Base-by-base conservation (phyloP, 148 eudicot genomes). In the Fallopia convolvulus region DNA sequence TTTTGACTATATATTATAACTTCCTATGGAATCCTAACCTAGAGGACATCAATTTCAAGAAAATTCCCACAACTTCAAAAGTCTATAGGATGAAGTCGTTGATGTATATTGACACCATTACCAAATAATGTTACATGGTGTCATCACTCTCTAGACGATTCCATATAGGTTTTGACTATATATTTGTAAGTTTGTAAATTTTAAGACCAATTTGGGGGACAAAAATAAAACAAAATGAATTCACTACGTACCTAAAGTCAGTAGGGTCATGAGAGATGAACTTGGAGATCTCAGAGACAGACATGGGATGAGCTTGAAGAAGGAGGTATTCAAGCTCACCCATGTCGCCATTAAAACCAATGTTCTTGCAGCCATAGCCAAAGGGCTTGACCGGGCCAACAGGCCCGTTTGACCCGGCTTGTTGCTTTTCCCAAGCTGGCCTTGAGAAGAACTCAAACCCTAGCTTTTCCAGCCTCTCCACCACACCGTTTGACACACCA, bases 321-420 rank as follows among this genome's bases (percentile, higher is more conserved):
- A 89, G 87, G 46, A 89, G 77, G 65, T 87, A 89, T 41, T 89
- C 92, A 36, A 89, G 75, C 90, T 89, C 85, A 18, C 92, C 90
- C 10, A 87, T 77, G 46, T 89, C 92, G 4, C 89, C 89, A 78
- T 83, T 89, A 8, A 13, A 72, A 47, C 92, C 92, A 74, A 89
- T 87, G 41, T 74, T 83, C 80, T 87, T 87, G 78, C 79, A 84
- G 1, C 92, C 92, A 76, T 87, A 89, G 17, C 92, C 90, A 78
- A 89, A 93, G 0, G 99, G 98, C 36, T 33, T 79, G 13, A 23
- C 65, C 33, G 65, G 58, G 3, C 83, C 92, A 7, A 86, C 88
- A 2, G 26, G 30, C 55, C 40, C 21, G 56, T 50, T n/a, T 6
- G 75, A 26, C 39, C 39, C 70, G 70, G 70, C 70, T 26, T 83